Percentiles rank a stretch among this genome's conserved stretches.
Conservation (phyloP, 768 basidiomycete genomes). For the Boletus tomentosulus region DNA sequence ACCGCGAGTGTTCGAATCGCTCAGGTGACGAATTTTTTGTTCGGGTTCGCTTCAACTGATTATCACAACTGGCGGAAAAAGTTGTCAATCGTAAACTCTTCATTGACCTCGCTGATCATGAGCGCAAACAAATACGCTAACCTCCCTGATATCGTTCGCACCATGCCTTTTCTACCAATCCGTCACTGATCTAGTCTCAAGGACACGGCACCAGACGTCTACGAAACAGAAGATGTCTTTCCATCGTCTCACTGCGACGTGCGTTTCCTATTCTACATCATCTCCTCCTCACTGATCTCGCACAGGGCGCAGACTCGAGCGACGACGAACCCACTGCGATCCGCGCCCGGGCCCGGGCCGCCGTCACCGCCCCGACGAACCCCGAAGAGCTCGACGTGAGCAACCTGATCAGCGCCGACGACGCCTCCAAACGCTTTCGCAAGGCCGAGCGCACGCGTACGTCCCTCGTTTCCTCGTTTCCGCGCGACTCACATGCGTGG, state of each 20-base stretch:
- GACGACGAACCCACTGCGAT: slow-evolving; percentile 56
- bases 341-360: slow-evolving; percentile 28
- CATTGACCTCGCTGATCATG: slow-evolving; percentile 33
- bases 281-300: slow-evolving; percentile 6
- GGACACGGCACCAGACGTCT: slow-evolving; percentile 90
- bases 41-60: not conserved
- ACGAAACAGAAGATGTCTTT: slow-evolving; percentile 83
- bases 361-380: slow-evolving; percentile 36
- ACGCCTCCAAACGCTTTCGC: slow-evolving; percentile 66
- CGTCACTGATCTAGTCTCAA: slow-evolving; percentile 27
- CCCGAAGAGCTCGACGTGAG: slow-evolving; percentile 70
- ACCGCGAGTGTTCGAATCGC: slow-evolving; percentile 62
- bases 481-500: not conserved
- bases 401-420: slow-evolving; percentile 57
- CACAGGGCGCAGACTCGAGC: slow-evolving; percentile 57
- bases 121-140: slow-evolving; percentile 78
- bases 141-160: slow-evolving; percentile 85
- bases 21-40: slow-evolving; percentile 49
- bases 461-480: slow-evolving; percentile 7
- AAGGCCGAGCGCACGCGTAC: slow-evolving; percentile 65
- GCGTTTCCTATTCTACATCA: slow-evolving; percentile 19
- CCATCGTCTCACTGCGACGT: slow-evolving; percentile 51
- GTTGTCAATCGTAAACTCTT: not conserved
- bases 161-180: not conserved
- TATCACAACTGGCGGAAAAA: not conserved